Evolutionary conservation across 176 grass and related monocot species (phyloP), one percentile per base, ranked within the genome.

Genomic region (Oryza australiensis): DNA sequence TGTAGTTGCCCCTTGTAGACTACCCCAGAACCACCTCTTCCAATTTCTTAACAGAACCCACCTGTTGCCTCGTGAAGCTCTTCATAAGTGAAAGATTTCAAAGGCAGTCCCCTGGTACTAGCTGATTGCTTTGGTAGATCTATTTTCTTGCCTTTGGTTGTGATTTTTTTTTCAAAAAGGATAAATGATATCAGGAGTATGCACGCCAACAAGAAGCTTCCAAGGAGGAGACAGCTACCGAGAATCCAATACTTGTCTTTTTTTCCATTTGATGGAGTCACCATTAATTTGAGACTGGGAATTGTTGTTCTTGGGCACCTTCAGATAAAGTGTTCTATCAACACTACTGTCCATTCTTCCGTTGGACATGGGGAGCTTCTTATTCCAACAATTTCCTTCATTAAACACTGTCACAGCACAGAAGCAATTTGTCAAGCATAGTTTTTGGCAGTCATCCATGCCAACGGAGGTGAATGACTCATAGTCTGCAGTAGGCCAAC

Each of bases 41-140:
- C 88, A 10, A 90, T 1, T 72, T 82, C 88, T 72, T 90, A 83
- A 3, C 28, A 12, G 29, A 90, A 90, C 28, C 78, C 82, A 51
- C 71, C 65, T 11, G 83, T 90, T 22, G 88, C 88, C 33, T 72
- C 27, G 15, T 86, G 70, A 42, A 90, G 88, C 3, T 85, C 83
- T 28, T 77, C 62, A 63, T 86, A 86, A 48, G 70, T 66, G 26
- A 90, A 90, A 62, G 27, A 38, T 71, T 79, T 85, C 34, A 86
- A 26, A 55, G 85, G 85, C 11, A 78, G 43, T 18, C 64, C 72
- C 1, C 63, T 72, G 15, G 9, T 41, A 28, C 29, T 24, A 3
- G 37, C 41, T 73, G 27, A 37, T 64, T 73, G 30, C 13, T 48
- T 68, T 35, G 32, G 64, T 5, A 12, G 32, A 3, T 18, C 65